Conservation (phyloP, 1,284 basidiomycete species). For the Inonotus hispidus region DNA sequence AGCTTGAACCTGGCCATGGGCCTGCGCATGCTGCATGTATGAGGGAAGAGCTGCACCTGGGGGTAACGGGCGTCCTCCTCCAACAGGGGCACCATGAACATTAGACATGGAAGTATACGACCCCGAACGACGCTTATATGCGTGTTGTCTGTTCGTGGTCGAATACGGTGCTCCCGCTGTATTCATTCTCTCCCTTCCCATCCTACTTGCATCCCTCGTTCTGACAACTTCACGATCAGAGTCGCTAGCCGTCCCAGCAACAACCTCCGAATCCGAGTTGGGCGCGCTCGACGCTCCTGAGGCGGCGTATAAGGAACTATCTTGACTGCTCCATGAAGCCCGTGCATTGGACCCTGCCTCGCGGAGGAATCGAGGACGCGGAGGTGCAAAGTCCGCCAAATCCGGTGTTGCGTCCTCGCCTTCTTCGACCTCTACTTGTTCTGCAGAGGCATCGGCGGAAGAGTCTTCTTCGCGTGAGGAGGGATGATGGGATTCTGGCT, state of each 20-base stretch:
- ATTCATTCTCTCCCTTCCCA: not conserved
- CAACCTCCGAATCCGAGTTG: not conserved
- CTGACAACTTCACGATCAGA: not conserved
- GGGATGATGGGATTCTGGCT: not conserved
- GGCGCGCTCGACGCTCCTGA: not conserved
- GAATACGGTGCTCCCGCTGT: not conserved
- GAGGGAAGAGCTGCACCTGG: constrained; percentile 7
- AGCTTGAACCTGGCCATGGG: not conserved
- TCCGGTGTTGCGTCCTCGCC: not conserved
- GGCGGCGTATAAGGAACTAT: constrained; percentile 2
- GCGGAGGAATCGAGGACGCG: constrained; percentile 11
- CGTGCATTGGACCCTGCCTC: not conserved
- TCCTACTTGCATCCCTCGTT: not conserved
- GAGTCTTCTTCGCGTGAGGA: not conserved
- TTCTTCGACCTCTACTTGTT: not conserved
- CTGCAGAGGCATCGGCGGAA: not conserved
- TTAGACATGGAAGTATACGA: not conserved
- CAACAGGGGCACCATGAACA: not conserved
- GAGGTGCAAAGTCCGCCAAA: not conserved
- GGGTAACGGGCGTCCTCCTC: not conserved
- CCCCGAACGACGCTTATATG: not conserved
- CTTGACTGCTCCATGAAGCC: constrained; percentile 11
- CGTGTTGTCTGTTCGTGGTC: not conserved
- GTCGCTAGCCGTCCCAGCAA: not conserved
- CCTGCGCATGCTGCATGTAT: not conserved